A percentile compares a stretch with the other conserved stretches of the same genome.
Evolutionary conservation across 2,329 filamentous ascomycete genomes (phyloP).

Genomic region (Colletotrichum brevisporum): DNA sequence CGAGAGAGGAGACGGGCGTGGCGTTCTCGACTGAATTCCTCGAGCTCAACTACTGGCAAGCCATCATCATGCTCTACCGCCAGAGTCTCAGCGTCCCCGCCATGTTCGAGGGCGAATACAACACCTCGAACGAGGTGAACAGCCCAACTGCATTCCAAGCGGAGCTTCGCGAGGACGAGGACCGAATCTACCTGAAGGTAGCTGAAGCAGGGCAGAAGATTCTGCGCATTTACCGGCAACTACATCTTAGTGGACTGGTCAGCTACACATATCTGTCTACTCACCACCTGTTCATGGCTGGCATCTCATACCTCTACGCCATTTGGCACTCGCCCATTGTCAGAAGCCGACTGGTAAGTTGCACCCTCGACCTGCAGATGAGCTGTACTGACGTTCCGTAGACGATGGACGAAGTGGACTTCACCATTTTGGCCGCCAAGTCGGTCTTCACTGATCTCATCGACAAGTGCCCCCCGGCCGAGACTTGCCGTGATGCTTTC

Average conservation of each 20-base stretch:
- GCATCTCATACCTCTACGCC: slow-evolving; percentile 95
- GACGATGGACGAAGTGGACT: slow-evolving; percentile 97
- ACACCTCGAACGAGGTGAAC: slow-evolving; percentile 74
- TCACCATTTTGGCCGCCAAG: slow-evolving; percentile 92
- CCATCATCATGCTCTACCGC: slow-evolving; percentile 94
- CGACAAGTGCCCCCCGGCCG: slow-evolving; percentile 94
- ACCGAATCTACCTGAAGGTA: slow-evolving; percentile 92
- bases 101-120: slow-evolving; percentile 84
- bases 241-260: slow-evolving; percentile 89
- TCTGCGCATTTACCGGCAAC: slow-evolving; percentile 87
- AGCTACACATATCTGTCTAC: slow-evolving; percentile 98
- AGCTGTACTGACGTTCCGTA: slow-evolving; percentile 51
- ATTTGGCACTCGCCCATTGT: slow-evolving; percentile 97
- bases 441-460: slow-evolving; percentile 93
- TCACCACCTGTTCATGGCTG: slow-evolving; percentile 97
- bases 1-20: slow-evolving; percentile 84
- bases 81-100: slow-evolving; percentile 90
- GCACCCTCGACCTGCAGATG: neutral
- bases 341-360: slow-evolving; percentile 84
- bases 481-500: slow-evolving; percentile 95
- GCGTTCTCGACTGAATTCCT: slow-evolving; percentile 91
- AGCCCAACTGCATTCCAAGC: slow-evolving; percentile 73
- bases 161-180: slow-evolving; percentile 84
- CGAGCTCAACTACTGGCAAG: slow-evolving; percentile 98
- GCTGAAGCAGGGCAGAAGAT: slow-evolving; percentile 96